Conservation (phyloP, 2,329 filamentous ascomycete species). For the Trichophyton rubrum region DNA sequence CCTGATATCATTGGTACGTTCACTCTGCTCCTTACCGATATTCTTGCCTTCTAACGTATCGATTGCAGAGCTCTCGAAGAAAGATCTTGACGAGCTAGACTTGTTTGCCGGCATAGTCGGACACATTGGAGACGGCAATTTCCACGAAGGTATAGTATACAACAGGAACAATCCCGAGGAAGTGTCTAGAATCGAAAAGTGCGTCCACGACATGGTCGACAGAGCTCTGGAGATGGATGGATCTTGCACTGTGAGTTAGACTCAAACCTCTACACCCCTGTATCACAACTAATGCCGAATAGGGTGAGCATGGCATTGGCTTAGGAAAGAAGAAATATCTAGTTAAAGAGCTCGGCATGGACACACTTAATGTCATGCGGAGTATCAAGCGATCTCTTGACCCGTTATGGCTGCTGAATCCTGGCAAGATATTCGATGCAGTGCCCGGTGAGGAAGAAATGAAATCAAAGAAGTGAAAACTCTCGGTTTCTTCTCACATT, state of each 20-base stretch:
- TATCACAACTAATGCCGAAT: neutral
- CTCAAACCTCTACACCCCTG: neutral
- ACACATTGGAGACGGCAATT: slow-evolving; percentile 88
- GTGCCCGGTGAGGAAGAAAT: slow-evolving; percentile 2
- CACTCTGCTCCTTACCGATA: neutral
- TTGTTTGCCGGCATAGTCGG: slow-evolving; percentile 79
- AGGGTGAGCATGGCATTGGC: slow-evolving; percentile 72
- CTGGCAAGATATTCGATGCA: slow-evolving; percentile 77
- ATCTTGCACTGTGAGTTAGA: slow-evolving; percentile 54
- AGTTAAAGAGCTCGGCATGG: slow-evolving; percentile 63
- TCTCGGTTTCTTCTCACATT: no score
- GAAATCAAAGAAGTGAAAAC: neutral
- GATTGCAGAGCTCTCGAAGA: slow-evolving; percentile 60
- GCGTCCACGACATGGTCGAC: slow-evolving; percentile 80
- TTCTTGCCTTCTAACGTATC: no score
- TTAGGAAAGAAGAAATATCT: slow-evolving; percentile 76
- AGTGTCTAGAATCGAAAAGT: slow-evolving; percentile 61
- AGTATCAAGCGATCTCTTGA: slow-evolving; percentile 72
- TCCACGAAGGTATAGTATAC: slow-evolving; percentile 88
- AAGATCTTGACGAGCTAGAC: slow-evolving; percentile 73
- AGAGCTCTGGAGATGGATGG: slow-evolving; percentile 90
- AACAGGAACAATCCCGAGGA: slow-evolving; percentile 57
- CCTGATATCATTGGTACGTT: slow-evolving; percentile 48
- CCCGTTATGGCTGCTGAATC: slow-evolving; percentile 80
- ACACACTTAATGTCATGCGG: slow-evolving; percentile 74